Base-by-base conservation (phyloP, 345 rosid species). In the Camelina hispida region DNA sequence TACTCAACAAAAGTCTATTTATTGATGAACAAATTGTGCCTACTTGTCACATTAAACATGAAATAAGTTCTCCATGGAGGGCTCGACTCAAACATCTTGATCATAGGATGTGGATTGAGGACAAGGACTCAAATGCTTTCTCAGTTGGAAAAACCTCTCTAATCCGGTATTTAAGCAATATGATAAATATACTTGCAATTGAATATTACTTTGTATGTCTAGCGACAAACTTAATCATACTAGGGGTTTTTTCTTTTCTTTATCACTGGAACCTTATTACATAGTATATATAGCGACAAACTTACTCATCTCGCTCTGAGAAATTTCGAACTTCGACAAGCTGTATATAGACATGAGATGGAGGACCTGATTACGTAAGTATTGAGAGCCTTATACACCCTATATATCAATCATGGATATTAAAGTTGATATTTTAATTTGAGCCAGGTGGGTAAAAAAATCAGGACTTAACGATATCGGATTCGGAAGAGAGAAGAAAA, bases 61-160 rank as follows among this genome's bases (percentile, higher is more conserved):
- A 87, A 59, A n/a, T 84, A 62, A 47, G 66, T 22, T 63, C 76
- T 65, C 88, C 87, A 18, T 87, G 91, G 91, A 62, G 80, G 17
- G 84, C 90, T 35, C 84, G 87, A 72, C 53, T 81, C 66, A 90
- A 84, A 22, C 90, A 86, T 61, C 73, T 87, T 47, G 89, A 89
- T 32, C 84, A 87, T 62, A 82, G 95, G 62, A 77, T 46, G 71
- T 85, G 89, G 89, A 82, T 89, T 30, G 90, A 89, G 79, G 84
- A 85, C 22, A 80, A 64, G 9, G 71, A 83, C 32, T 77, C 52
- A 46, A 72, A 72, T 68, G 76, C 75, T 71, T 51, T 84, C 15
- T 84, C 83, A 85, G 63, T 75, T 74, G 95, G 87, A 48, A 89
- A 84, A 57, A 22, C 77, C 73, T 86, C 75, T n/a, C 81, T 40